Conservation (phyloP, 2,329 filamentous ascomycete species). For the Aspergillus sp. region DNA sequence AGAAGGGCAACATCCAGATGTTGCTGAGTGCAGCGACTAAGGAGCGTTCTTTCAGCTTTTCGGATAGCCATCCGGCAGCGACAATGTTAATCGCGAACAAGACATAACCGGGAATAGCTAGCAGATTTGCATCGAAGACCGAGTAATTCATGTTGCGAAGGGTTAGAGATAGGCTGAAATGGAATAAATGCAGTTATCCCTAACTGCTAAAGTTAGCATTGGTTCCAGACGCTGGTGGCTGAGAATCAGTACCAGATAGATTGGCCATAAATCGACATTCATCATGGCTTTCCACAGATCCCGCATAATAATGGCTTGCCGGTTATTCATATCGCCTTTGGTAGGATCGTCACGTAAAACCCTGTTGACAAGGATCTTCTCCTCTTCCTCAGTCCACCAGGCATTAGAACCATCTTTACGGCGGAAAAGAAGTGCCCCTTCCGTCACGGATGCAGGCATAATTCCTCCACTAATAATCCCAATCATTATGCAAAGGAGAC, state of each 20-base stretch:
- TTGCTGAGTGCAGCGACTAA: constrained; percentile 48
- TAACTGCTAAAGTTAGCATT: background rate
- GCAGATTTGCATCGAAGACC: constrained; percentile 32
- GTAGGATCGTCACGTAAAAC: constrained; percentile 47
- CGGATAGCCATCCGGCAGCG: constrained; percentile 23
- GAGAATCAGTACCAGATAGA: constrained; percentile 35
- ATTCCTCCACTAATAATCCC: constrained; percentile 53
- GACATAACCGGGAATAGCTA: constrained; percentile 36
- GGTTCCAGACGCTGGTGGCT: constrained; percentile 23
- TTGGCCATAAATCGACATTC: constrained; percentile 39
- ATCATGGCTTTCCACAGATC: constrained; percentile 32
- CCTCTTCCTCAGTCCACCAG: constrained; percentile 50
- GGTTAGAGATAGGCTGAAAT: constrained; percentile 29
- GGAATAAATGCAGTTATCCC: background rate
- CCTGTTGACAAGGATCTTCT: constrained; percentile 62
- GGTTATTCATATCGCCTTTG: constrained; percentile 35
- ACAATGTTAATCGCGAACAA: constrained; percentile 40
- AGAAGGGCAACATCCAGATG: constrained; percentile 51
- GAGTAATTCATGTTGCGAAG: constrained; percentile 46
- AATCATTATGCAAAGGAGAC: constrained; percentile 41
- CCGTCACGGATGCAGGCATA: constrained; percentile 51
- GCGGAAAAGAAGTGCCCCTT: constrained; percentile 21
- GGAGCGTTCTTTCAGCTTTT: constrained; percentile 42
- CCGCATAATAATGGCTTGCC: constrained; percentile 29
- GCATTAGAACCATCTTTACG: constrained; percentile 6